These are phyloP conservation scores for Phyllosticta citribraziliensis DNA, from an alignment of 2,329 filamentous ascomycete genomes.

Conservation along the genomic window DNA sequence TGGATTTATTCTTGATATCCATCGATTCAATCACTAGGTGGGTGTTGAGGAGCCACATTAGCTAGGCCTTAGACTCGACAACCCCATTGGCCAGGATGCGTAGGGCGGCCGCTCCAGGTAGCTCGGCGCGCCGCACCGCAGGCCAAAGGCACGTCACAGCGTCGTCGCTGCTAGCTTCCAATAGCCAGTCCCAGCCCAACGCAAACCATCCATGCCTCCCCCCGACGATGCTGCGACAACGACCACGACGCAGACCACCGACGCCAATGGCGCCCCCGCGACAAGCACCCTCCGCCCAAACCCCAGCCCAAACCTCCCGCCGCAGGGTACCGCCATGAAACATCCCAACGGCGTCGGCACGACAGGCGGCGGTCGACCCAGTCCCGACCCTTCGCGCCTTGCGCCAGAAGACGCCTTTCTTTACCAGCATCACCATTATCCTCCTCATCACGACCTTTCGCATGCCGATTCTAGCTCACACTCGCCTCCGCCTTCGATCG, in stretches of 20 bases:
- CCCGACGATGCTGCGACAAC: not conserved
- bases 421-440: not conserved
- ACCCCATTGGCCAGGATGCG: not conserved
- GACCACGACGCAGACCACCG: not conserved
- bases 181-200: not conserved
- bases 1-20: not conserved
- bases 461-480: conserved; percentile 24
- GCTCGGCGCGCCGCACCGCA: not conserved
- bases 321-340: not conserved
- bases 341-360: not conserved
- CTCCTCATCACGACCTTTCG: conserved; percentile 35
- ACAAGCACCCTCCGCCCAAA: not conserved
- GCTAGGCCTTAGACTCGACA: not conserved
- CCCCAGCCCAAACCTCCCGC: not conserved
- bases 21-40: not conserved
- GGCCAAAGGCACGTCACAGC: not conserved
- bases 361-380: not conserved
- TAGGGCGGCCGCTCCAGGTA: not conserved
- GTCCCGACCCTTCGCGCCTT: conserved; percentile 41
- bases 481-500: conserved; percentile 16
- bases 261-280: not conserved
- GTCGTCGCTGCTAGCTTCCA: not conserved
- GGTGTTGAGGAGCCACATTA: not conserved
- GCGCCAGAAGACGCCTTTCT: conserved; percentile 79
- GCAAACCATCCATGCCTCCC: not conserved